Percentiles rank a stretch among this genome's conserved stretches.
Evolutionary conservation across 2,329 filamentous ascomycete genomes (phyloP).

Genomic region (Achaetomium macrosporum): DNA sequence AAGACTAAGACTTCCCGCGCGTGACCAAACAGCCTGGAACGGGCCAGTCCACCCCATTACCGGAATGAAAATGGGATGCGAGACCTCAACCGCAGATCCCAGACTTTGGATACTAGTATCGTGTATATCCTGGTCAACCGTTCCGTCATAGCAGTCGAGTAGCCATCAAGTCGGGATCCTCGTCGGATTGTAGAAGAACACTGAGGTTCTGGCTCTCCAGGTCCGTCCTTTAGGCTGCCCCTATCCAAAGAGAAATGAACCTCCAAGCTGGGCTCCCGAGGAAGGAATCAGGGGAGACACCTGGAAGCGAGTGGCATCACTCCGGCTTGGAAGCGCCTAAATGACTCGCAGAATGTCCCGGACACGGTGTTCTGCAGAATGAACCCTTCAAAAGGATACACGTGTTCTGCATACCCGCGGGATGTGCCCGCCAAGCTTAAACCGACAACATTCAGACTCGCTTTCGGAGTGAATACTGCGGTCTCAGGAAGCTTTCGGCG

Average conservation of each 20-base stretch:
- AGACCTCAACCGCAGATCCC: background rate
- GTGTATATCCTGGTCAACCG: no score
- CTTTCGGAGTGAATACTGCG: background rate
- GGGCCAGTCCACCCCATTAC: background rate
- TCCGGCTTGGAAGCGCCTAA: background rate
- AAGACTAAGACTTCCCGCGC: background rate
- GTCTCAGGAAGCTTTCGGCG: background rate
- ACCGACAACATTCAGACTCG: background rate
- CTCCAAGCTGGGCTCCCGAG: background rate
- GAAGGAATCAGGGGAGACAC: background rate
- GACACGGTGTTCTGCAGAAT: background rate
- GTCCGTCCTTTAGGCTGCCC: no score
- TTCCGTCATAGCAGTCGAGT: no score
- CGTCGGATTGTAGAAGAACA: no score
- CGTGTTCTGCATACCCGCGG: conserved; percentile 3
- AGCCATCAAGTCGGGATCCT: no score
- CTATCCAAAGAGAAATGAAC: no score
- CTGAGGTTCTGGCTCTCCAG: no score
- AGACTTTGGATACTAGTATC: no score
- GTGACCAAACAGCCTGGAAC: background rate
- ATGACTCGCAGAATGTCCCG: conserved; percentile 1
- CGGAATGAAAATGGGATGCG: background rate
- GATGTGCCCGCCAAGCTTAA: background rate
- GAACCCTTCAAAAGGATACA: background rate
- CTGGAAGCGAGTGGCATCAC: background rate